Evolutionary conservation across 805 yeast species (phyloP).

Genomic region (Ogataea glucozyma): DNA sequence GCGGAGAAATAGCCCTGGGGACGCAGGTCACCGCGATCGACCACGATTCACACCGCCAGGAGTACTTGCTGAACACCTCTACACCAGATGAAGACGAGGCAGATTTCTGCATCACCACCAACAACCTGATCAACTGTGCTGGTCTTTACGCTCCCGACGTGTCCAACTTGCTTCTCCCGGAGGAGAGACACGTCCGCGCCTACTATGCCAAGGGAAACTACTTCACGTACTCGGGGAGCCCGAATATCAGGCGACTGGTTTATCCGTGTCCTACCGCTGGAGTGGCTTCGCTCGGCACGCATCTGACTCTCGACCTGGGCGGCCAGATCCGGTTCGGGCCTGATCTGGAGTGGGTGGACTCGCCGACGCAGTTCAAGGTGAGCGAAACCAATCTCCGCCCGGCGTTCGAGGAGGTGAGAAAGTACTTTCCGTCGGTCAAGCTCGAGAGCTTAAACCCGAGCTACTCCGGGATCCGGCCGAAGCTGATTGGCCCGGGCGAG

Average conservation of each 20-base stretch:
- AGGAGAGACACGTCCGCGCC: constrained; percentile 54
- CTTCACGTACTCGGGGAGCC: constrained; percentile 49
- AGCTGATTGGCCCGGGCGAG: constrained; percentile 49
- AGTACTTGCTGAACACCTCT: constrained; percentile 35
- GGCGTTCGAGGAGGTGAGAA: constrained; percentile 58
- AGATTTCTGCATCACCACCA: constrained; percentile 46
- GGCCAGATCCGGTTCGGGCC: constrained; percentile 87
- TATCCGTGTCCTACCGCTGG: constrained; percentile 81
- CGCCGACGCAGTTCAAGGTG: constrained; percentile 49
- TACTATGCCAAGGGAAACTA: constrained; percentile 86
- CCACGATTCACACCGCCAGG: constrained; percentile 27
- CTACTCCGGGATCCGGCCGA: constrained; percentile 85
- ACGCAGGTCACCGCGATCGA: constrained; percentile 53
- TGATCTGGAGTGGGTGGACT: constrained; percentile 76
- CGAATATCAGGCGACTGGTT: constrained; percentile 53
- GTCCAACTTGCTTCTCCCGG: constrained; percentile 69
- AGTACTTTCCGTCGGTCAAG: constrained; percentile 64
- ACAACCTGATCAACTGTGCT: constrained; percentile 71
- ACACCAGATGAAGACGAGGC: constrained; percentile 35
- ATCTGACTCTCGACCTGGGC: constrained; percentile 78
- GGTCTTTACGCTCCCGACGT: constrained; percentile 76
- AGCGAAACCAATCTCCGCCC: constrained; percentile 47
- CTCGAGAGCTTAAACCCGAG: constrained; percentile 56
- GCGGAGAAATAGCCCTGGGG: constrained; percentile 65
- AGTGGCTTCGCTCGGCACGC: constrained; percentile 82